Conservation (phyloP, 2,329 filamentous ascomycete species). For the Myriosclerotinia curreyana region DNA sequence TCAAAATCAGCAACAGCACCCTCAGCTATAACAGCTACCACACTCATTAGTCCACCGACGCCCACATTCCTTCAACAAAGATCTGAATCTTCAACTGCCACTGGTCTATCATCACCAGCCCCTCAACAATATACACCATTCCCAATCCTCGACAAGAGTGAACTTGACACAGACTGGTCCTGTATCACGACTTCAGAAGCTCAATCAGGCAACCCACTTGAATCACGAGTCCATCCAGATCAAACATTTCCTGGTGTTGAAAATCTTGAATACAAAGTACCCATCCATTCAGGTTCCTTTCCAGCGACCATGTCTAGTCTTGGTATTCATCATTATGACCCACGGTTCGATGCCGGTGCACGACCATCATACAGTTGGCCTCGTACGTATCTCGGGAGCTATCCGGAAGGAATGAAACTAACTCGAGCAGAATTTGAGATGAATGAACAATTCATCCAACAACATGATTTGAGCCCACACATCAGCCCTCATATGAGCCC, state of each 20-base stretch:
- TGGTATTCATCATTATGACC: conserved; percentile 38
- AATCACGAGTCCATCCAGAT: conserved; percentile 35
- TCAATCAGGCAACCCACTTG: conserved; percentile 29
- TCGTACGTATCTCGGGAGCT: conserved; percentile 32
- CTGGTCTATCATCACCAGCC: conserved; percentile 25
- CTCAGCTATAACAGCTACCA: conserved; percentile 20
- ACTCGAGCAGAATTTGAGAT: conserved; percentile 36
- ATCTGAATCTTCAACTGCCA: conserved; percentile 17
- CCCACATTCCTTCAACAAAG: conserved; percentile 21
- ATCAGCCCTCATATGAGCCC: conserved; percentile 32
- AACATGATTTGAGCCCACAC: conserved; percentile 25
- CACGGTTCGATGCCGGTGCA: conserved; percentile 35
- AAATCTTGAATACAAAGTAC: conserved; percentile 23
- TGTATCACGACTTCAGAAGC: conserved; percentile 34
- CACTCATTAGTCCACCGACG: conserved; percentile 18
- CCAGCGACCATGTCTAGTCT: conserved; percentile 32
- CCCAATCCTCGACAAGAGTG: conserved; percentile 34
- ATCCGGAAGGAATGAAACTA: conserved; percentile 23
- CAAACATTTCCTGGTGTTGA: conserved; percentile 28
- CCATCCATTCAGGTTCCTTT: conserved; percentile 23
- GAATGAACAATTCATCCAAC: conserved; percentile 36
- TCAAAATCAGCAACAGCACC: conserved; percentile 31
- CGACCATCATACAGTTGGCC: conserved; percentile 39
- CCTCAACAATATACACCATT: conserved; percentile 35
- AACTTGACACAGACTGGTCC: conserved; percentile 36